Conservation (phyloP, 352 stramenopile genomes). For the Globisporangium paroecandrum region DNA sequence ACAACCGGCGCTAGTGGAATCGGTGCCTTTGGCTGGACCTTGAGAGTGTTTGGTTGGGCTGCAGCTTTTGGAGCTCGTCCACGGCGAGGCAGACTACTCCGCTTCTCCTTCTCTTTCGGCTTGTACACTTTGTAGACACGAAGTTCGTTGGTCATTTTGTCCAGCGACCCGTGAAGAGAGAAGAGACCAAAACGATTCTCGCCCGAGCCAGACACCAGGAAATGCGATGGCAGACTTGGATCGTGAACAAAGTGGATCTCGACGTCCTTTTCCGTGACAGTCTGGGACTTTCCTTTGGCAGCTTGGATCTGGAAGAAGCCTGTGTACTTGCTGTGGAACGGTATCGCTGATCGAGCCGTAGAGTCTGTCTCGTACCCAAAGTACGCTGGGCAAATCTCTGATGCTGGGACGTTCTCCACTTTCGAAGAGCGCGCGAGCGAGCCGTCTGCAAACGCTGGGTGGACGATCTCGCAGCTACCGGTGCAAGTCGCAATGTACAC, state of each 20-base stretch:
- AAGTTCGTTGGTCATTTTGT: slow-evolving; percentile 76
- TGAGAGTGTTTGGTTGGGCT: slow-evolving; percentile 15
- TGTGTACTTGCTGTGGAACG: slow-evolving; percentile 79
- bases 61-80: slow-evolving; percentile 15
- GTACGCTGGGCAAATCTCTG: slow-evolving; percentile 52
- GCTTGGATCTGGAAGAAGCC: slow-evolving; percentile 87
- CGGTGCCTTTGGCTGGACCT: slow-evolving; percentile 11
- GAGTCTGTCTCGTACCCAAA: slow-evolving; percentile 65
- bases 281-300: slow-evolving; percentile 80
- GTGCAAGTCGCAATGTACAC: slow-evolving; percentile 52
- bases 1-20: neutral
- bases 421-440: slow-evolving; percentile 54
- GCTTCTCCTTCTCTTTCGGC: slow-evolving; percentile 75
- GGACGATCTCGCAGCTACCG: slow-evolving; percentile 30
- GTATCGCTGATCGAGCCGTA: slow-evolving; percentile 59
- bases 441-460: slow-evolving; percentile 45
- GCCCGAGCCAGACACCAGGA: slow-evolving; percentile 60
- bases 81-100: slow-evolving; percentile 57
- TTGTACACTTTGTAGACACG: slow-evolving; percentile 88
- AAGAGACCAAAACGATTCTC: slow-evolving; percentile 84
- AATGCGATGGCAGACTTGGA: slow-evolving; percentile 54
- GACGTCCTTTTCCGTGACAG: slow-evolving; percentile 75
- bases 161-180: slow-evolving; percentile 61
- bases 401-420: slow-evolving; percentile 33
- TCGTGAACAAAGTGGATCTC: slow-evolving; percentile 82